phyloP scores from a whole-genome alignment of 768 basidiomycete species.

The Auriscalpium orientale region DNA sequence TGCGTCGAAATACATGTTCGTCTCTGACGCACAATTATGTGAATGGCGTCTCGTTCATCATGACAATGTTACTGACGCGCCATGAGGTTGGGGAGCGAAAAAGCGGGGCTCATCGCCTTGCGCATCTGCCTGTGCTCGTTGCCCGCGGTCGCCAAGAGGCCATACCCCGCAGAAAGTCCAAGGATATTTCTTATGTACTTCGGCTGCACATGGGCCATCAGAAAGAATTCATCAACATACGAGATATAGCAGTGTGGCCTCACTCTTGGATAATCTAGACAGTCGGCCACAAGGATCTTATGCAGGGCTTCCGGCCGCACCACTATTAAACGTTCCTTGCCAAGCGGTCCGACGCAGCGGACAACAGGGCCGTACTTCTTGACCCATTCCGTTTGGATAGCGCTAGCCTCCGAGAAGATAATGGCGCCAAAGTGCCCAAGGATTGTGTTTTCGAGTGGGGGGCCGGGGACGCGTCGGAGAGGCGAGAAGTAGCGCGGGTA shows the following conservation, averaged over 20 bases:
- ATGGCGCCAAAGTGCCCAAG: conserved; percentile 33
- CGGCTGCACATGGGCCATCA: conserved; percentile 24
- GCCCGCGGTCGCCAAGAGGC: conserved; percentile 13
- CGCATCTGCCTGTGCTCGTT: conserved; percentile 13
- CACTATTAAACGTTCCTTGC: conserved; percentile 38
- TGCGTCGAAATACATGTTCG: conserved; percentile 40
- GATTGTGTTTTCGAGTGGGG: conserved; percentile 25
- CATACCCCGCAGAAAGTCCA: conserved; percentile 28
- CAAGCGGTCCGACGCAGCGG: conserved; percentile 37
- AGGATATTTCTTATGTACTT: conserved; percentile 34
- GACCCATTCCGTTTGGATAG: conserved; percentile 13
- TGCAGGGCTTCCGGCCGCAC: conserved; percentile 37
- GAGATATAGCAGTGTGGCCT: not conserved
- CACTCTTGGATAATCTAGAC: conserved; percentile 36
- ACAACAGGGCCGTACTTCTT: conserved; percentile 34
- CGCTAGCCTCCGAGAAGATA: conserved; percentile 33
- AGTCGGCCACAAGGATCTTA: conserved; percentile 36
- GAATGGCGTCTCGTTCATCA: not conserved
- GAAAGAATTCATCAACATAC: not conserved
- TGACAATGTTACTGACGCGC: conserved; percentile 5
- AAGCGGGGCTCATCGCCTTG: conserved; percentile 13
- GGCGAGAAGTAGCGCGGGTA: conserved; percentile 22
- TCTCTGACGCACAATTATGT: conserved; percentile 21
- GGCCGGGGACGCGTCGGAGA: conserved; percentile 33
- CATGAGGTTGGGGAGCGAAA: conserved; percentile 12